Evolutionary conservation across 768 basidiomycete genomes (phyloP).

Genomic region (Amanita rubescens): DNA sequence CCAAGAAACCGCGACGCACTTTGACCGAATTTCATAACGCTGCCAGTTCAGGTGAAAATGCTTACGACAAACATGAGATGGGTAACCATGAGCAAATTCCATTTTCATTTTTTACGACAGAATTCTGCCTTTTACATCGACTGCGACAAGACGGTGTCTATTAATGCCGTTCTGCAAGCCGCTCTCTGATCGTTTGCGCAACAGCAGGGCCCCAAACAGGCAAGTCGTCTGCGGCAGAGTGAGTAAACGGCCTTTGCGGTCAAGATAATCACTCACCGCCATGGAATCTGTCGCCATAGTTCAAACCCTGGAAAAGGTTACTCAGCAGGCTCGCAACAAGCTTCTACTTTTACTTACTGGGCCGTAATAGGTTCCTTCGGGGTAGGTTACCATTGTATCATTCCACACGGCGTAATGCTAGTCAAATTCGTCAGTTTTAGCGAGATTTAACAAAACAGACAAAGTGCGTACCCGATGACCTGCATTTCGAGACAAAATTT

Average conservation of each 20-base stretch:
- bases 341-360: conserved; percentile 9
- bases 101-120: neutral
- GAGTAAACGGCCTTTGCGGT: neutral
- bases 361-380: conserved; percentile 23
- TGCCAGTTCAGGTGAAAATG: neutral
- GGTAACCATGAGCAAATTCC: conserved; percentile 1
- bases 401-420: conserved; percentile 64
- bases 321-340: neutral
- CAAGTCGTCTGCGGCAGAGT: conserved; percentile 27
- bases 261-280: conserved; percentile 13
- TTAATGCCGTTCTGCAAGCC: conserved; percentile 26
- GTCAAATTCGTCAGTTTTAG: neutral
- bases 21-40: neutral
- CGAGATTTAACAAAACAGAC: neutral
- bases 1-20: neutral
- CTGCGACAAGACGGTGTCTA: neutral
- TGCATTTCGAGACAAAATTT: conserved; percentile 33
- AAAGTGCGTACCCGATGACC: conserved; percentile 29
- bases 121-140: neutral
- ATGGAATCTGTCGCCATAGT: conserved; percentile 14
- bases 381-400: conserved; percentile 40
- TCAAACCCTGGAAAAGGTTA: conserved; percentile 30
- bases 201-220: conserved; percentile 56
- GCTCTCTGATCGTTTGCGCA: conserved; percentile 50
- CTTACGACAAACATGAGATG: conserved; percentile 3